Evolutionary conservation across 768 basidiomycete species (phyloP).

Genomic region (Mycena crocata): DNA sequence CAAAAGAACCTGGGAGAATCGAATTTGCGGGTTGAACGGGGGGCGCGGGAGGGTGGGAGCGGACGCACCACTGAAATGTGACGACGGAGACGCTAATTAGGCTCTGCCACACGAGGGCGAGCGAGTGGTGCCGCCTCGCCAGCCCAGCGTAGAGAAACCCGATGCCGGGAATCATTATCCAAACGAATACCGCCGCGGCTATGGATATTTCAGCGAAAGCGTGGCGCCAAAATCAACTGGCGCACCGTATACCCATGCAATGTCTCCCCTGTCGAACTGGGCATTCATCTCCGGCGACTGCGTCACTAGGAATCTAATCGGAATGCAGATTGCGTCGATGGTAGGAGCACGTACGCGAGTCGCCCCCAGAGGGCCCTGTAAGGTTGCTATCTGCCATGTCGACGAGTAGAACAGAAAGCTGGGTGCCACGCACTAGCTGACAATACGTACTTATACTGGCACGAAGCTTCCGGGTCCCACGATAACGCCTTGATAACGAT

Average conservation of each 20-base stretch:
- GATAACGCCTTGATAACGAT: constrained; percentile 31
- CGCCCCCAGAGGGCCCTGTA: constrained; percentile 14
- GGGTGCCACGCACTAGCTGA: background rate
- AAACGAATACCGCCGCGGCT: constrained; percentile 70
- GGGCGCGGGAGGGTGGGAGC: no score
- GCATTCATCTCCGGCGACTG: constrained; percentile 22
- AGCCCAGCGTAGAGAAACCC: constrained; percentile 79
- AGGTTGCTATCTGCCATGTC: constrained; percentile 37
- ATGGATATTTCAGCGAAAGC: constrained; percentile 30
- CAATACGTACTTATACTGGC: background rate
- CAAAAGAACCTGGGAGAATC: constrained; percentile 61
- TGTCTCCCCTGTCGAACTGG: constrained; percentile 57
- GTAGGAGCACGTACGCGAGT: constrained; percentile 3
- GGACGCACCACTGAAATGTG: constrained; percentile 58
- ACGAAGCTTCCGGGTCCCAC: background rate
- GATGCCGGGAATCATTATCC: constrained; percentile 69
- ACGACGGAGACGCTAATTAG: constrained; percentile 18
- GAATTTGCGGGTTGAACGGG: no score
- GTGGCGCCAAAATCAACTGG: background rate
- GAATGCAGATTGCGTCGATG: background rate
- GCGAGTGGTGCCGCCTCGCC: constrained; percentile 15
- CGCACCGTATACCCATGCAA: constrained; percentile 60
- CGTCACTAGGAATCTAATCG: constrained; percentile 2
- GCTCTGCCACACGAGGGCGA: constrained; percentile 20
- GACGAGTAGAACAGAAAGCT: constrained; percentile 46